phyloP scores from a whole-genome alignment of 2,329 filamentous ascomycete species.

The Clonostachys solani region DNA sequence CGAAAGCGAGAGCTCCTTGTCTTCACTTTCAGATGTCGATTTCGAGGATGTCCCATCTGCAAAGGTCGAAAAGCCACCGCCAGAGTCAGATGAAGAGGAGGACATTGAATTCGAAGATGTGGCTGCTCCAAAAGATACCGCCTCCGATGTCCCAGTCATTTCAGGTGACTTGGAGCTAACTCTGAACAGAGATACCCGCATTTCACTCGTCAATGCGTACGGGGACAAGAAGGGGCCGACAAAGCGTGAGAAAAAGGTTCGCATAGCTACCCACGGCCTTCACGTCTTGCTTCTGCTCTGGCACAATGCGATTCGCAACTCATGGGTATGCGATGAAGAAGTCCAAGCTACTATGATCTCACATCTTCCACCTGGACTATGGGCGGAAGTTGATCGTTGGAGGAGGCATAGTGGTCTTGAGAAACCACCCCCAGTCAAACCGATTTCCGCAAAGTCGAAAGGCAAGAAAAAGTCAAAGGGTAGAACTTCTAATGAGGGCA shows the following conservation, averaged over 20 bases:
- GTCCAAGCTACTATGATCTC: slow-evolving; percentile 72
- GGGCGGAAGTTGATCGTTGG: slow-evolving; percentile 72
- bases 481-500: slow-evolving; percentile 23
- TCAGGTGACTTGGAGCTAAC: slow-evolving; percentile 73
- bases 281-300: slow-evolving; percentile 86
- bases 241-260: slow-evolving; percentile 76
- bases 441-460: slow-evolving; percentile 13
- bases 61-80: slow-evolving; percentile 17
- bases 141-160: slow-evolving; percentile 40
- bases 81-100: slow-evolving; percentile 27
- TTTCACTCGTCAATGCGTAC: slow-evolving; percentile 57
- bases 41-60: slow-evolving; percentile 43
- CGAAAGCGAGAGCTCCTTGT: slow-evolving; percentile 42
- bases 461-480: slow-evolving; percentile 23
- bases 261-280: slow-evolving; percentile 77
- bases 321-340: slow-evolving; percentile 74
- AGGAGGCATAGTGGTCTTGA: slow-evolving; percentile 62
- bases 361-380: slow-evolving; percentile 65
- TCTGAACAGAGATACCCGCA: slow-evolving; percentile 52
- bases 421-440: slow-evolving; percentile 25
- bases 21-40: slow-evolving; percentile 52
- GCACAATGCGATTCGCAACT: slow-evolving; percentile 83
- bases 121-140: slow-evolving; percentile 55
- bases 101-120: slow-evolving; percentile 59
- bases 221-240: slow-evolving; percentile 77